phyloP scores from a whole-genome alignment of 139 green algal species.

The Dunaliella primolecta region DNA sequence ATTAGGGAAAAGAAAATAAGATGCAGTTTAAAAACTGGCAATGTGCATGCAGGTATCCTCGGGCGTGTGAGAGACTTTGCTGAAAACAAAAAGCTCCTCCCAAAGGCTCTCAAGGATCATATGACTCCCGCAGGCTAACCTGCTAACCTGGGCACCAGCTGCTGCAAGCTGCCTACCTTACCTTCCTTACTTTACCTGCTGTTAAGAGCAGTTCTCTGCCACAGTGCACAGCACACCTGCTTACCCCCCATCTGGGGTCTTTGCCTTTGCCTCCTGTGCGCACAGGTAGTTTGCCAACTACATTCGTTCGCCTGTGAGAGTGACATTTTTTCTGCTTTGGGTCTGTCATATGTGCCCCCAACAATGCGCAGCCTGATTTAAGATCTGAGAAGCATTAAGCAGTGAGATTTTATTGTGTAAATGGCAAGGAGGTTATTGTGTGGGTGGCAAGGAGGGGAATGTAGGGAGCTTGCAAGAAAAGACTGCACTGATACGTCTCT shows the following conservation, averaged over 20 bases:
- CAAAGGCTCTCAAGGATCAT: neutral
- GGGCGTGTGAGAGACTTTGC: neutral
- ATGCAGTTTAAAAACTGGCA: too few relatives aligned
- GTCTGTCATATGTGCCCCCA: neutral
- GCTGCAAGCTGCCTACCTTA: neutral
- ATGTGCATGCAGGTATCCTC: neutral
- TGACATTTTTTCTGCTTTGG: neutral
- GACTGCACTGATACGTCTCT: too few relatives aligned
- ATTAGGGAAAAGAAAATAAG: too few relatives aligned
- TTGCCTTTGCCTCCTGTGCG: neutral
- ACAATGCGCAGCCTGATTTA: neutral
- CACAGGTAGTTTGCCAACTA: neutral
- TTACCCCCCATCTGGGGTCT: neutral
- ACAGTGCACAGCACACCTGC: neutral
- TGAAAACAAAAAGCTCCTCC: neutral
- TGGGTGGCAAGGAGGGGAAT: too few relatives aligned
- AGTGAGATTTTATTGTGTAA: too few relatives aligned
- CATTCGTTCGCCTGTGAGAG: neutral
- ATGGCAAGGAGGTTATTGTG: too few relatives aligned
- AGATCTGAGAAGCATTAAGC: too few relatives aligned
- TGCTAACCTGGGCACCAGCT: too few relatives aligned
- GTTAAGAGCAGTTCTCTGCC: neutral
- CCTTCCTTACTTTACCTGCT: neutral
- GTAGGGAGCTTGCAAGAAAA: too few relatives aligned
- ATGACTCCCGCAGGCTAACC: too few relatives aligned